phyloP scores from a whole-genome alignment of 1,284 basidiomycete genomes.

The Thecaphora frezii region DNA sequence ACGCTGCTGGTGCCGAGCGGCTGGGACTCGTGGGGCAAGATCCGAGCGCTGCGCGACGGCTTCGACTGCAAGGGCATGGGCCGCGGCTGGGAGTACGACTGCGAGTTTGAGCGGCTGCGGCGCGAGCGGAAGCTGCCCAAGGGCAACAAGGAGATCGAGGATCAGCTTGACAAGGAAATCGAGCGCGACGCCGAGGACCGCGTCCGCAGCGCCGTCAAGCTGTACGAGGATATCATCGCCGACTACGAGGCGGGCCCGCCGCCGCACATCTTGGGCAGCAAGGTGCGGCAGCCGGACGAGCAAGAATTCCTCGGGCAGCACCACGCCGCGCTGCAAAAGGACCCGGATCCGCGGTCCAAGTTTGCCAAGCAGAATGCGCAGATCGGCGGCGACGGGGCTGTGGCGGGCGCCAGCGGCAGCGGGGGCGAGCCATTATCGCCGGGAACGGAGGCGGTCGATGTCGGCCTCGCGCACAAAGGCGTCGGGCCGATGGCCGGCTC shows the following conservation, averaged over 20 bases:
- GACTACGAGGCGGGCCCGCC: conserved; percentile 37
- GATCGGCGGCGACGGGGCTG: not conserved
- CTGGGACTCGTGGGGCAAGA: conserved; percentile 98
- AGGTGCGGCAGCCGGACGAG: conserved; percentile 27
- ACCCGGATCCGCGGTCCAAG: conserved; percentile 19
- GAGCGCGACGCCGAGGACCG: conserved; percentile 15
- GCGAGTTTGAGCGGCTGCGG: conserved; percentile 31
- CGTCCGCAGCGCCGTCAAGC: conserved; percentile 40
- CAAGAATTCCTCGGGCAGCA: conserved; percentile 37
- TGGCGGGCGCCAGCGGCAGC: conserved; percentile 2
- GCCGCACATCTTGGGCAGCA: conserved; percentile 7
- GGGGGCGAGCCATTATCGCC: not conserved
- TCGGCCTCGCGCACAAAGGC: conserved; percentile 4
- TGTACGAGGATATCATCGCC: conserved; percentile 49
- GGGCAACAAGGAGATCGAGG: conserved; percentile 22
- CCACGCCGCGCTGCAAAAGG: conserved; percentile 34
- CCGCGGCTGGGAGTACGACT: conserved; percentile 67
- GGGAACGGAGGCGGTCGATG: not conserved
- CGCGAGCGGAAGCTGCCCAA: conserved; percentile 13
- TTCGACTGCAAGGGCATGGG: conserved; percentile 82
- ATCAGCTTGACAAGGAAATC: conserved; percentile 35
- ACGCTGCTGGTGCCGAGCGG: conserved; percentile 87
- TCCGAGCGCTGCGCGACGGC: conserved; percentile 82
- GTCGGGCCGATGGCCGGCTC: conserved; percentile 43
- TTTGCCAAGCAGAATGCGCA: conserved; percentile 24